Evolutionary conservation across 2,329 filamentous ascomycete species (phyloP), one percentile per base, ranked within the genome.

Genomic region (Trichophyton benhamiae): DNA sequence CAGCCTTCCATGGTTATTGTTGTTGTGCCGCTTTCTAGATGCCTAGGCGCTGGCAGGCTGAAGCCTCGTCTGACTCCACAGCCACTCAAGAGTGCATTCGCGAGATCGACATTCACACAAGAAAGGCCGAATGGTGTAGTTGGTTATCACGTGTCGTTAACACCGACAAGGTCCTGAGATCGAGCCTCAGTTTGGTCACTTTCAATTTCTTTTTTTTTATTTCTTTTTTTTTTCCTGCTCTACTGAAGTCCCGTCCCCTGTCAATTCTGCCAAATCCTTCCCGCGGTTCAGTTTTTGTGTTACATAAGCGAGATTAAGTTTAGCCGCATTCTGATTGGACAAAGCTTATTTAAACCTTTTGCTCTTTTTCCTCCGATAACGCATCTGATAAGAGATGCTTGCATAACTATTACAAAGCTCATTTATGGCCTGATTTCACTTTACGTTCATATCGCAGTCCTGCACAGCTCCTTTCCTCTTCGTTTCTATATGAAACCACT

Each of bases 91-190:
- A 0, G 13, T 11, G 20, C 2, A 25, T 13, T 13, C 7, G 6
- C 27, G 27, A 27, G 46, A 27, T 13, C 22, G 20, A 13, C 13
- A 36, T n/a, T n/a, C 22, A 30, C 46, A 55, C 52, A 55, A 55
- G 52, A 55, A 55, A 55, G 52, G 52, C 52, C 52, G 52, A 36
- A 55, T 55, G 52, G 52, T 55, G 52, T 55, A 55, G 52, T 55
- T 55, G 52, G 52, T 55, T 55, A 55, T 55, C 52, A 55, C 52
- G 52, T 55, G 52, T 55, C 52, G 52, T 55, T 55, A 55, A 55
- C 52, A 55, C 52, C 52, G 52, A 55, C 52, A 55, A 55, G 30
- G 52, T 55, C 52, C 52, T 55, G 52, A 55, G 52, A 55, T 55
- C 52, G 52, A 55, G 52, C 52, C 52, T 55, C 52, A 55, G 52